A percentile compares a stretch with the other conserved stretches of the same genome.
Conservation (phyloP, 2,329 filamentous ascomycete genomes). For the Botrytis pseudocinerea region DNA sequence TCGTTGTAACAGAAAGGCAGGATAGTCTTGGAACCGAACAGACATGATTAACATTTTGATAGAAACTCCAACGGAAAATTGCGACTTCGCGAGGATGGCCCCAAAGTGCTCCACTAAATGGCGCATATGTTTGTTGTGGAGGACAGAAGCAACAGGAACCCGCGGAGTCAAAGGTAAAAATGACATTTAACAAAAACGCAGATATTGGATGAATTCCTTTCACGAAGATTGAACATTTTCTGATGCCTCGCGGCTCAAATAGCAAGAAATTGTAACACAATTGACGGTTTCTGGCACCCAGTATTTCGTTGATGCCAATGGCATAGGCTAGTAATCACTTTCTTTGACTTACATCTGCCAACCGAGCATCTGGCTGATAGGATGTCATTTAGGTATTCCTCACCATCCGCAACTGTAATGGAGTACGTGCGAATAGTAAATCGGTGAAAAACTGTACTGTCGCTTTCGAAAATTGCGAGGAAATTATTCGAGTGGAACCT, state of each 20-base stretch:
- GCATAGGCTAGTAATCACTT: neutral
- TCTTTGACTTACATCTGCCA: neutral
- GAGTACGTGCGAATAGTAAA: neutral
- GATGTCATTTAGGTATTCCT: neutral
- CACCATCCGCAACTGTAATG: neutral
- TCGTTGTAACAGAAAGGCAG: neutral
- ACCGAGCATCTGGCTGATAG: neutral
- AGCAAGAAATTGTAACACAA: neutral
- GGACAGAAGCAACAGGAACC: neutral
- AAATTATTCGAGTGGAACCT: too few species aligned
- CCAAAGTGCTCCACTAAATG: conserved; percentile 10
- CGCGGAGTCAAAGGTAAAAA: conserved; percentile 6
- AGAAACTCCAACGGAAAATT: conserved; percentile 24
- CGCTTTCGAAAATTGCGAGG: neutral
- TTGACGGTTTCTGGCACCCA: neutral
- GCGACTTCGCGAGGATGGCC: conserved; percentile 23
- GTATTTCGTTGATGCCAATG: neutral
- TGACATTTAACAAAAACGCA: neutral
- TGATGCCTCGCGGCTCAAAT: neutral
- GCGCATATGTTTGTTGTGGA: neutral
- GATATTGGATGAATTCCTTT: neutral
- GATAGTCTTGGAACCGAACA: neutral
- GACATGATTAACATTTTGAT: neutral
- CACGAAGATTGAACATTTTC: neutral
- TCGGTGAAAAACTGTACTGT: neutral